Conservation (phyloP, 1,284 basidiomycete genomes). For the Malassezia globosa region DNA sequence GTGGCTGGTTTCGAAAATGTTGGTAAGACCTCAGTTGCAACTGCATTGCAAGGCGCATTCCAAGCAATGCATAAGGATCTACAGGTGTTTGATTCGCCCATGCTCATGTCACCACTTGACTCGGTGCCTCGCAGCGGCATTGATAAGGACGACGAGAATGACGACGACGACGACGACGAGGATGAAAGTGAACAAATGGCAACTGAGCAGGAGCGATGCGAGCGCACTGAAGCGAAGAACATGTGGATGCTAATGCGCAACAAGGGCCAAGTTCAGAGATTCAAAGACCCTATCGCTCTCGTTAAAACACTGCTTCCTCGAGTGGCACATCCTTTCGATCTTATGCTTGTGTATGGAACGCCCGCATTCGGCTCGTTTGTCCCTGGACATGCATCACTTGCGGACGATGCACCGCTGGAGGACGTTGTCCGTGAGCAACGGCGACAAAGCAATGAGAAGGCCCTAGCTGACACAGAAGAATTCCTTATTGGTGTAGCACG, state of each 20-base stretch:
- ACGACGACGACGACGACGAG: constrained; percentile 15
- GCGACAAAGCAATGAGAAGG: constrained; percentile 21
- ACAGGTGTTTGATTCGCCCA: constrained; percentile 36
- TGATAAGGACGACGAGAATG: constrained; percentile 4
- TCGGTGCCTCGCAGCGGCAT: constrained; percentile 12
- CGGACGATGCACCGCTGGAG: constrained; percentile 24
- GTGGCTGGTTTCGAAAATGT: constrained; percentile 30
- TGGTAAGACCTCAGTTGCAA: constrained; percentile 28
- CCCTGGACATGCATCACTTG: constrained; percentile 20
- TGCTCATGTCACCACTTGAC: constrained; percentile 23
- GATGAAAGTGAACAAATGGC: not conserved
- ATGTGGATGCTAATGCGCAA: constrained; percentile 35
- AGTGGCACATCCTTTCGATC: constrained; percentile 33
- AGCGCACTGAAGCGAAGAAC: constrained; percentile 4
- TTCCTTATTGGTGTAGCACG: constrained; percentile 39
- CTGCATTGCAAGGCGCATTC: constrained; percentile 27
- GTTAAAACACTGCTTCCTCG: constrained; percentile 30
- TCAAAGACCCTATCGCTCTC: constrained; percentile 37
- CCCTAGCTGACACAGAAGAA: constrained; percentile 35
- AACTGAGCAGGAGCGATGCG: not conserved
- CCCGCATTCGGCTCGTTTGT: constrained; percentile 39
- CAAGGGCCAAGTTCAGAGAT: constrained; percentile 35
- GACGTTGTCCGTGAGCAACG: constrained; percentile 21
- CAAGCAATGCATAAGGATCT: constrained; percentile 21
- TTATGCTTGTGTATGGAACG: constrained; percentile 40